Evolutionary conservation across 2,329 filamentous ascomycete genomes (phyloP), one percentile per base, ranked within the genome.

Genomic region (Ceratocystis papillata): DNA sequence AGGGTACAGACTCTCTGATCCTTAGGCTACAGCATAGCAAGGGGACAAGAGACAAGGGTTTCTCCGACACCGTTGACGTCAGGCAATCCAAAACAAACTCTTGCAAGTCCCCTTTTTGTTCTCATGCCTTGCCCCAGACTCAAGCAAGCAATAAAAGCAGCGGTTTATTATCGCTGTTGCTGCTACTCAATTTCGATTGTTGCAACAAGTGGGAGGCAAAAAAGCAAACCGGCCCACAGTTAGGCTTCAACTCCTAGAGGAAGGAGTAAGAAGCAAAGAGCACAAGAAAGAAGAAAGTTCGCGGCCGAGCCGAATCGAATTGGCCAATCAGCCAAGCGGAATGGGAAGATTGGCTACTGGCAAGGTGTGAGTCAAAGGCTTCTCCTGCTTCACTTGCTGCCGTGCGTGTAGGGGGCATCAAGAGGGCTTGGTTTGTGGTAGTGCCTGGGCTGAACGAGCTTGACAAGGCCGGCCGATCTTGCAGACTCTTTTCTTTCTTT

Each of bases 401-500:
- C 48, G 25, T 28, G 3, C 8, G 12, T 25, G 12, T 53, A 53
- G 8, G 48, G n/a, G 46, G 2, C n/a, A 5, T 50, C 22, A 20
- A 8, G 10, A 12, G 20, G 48, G 20, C 2, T 25, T 53, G 12
- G 48, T 22, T 12, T 50, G 48, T 22, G 12, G 12, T 15, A 50
- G 22, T 22, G 20, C 8, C 48, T 25, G 20, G 25, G 20, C 48
- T 53, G 20, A 53, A 28, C 8, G 33, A 12, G 33, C 20, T 53
- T 53, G 48, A 53, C 48, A 53, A 53, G 22, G 22, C 22, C 22
- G 48, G 48, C 48, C 48, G 48, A 53, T 53, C 48, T 53, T 17
- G 20, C 1, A 4, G 20, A 4, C 8, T 25, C 5, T 20, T 20
- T 53, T 53, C 25, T 22, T 25, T 17, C 2, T 3, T 28, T 5